These are phyloP conservation scores for Suillus alpinus DNA, from an alignment of 768 basidiomycete species.

Conservation along the genomic window DNA sequence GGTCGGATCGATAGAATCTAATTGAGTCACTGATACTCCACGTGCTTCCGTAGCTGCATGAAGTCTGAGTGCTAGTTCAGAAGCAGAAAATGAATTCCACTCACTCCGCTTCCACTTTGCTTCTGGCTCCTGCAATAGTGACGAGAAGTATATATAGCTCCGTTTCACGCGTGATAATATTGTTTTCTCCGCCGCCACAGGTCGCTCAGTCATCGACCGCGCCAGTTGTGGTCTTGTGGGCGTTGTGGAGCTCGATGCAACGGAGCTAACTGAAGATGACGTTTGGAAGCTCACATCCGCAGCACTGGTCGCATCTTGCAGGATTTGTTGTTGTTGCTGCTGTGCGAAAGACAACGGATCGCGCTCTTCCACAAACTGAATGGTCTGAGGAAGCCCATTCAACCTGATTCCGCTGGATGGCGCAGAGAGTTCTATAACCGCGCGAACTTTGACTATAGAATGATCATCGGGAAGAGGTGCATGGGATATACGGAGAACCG, in stretches of 20 bases:
- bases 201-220: constrained; percentile 42
- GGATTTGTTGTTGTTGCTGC: constrained; percentile 45
- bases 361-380: constrained; percentile 64
- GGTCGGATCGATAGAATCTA: constrained; percentile 96
- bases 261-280: constrained; percentile 55
- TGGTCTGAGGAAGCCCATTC: constrained; percentile 76
- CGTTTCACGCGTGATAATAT: constrained; percentile 84
- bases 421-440: constrained; percentile 78
- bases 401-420: constrained; percentile 76
- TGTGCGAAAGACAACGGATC: constrained; percentile 52
- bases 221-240: constrained; percentile 32
- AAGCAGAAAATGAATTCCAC: constrained; percentile 26
- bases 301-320: constrained; percentile 72
- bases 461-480: constrained; percentile 68
- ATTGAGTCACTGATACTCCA: constrained; percentile 92
- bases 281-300: constrained; percentile 67
- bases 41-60: constrained; percentile 71
- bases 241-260: constrained; percentile 38
- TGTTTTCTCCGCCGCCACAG: constrained; percentile 69
- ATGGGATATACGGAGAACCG: constrained; percentile 69
- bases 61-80: constrained; percentile 6
- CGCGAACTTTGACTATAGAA: constrained; percentile 74
- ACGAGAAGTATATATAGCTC: constrained; percentile 98
- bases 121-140: constrained; percentile 93
- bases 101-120: constrained; percentile 93